Evolutionary conservation across 1,139 yeast species (phyloP).

Genomic region (Hemisphaericaspora lyxosophila): DNA sequence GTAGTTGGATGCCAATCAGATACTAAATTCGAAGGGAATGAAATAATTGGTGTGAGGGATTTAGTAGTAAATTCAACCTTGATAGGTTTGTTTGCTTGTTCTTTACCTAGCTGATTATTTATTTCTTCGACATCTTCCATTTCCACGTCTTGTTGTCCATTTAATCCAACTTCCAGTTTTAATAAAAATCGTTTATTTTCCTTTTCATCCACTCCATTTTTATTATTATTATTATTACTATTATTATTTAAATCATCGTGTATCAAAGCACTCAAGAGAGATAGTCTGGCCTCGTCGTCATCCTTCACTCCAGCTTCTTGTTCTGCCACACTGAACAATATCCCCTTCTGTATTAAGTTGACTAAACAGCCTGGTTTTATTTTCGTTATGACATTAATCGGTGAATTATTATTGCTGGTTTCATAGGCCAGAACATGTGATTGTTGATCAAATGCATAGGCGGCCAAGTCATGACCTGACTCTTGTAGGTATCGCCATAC

Average conservation of each 20-base stretch:
- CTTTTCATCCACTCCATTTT: conserved; percentile 5
- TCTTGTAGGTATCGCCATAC: conserved; percentile 94
- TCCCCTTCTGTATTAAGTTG: conserved; percentile 80
- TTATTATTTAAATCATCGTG: conserved; percentile 20
- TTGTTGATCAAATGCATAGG: conserved; percentile 80
- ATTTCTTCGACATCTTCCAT: conserved; percentile 16
- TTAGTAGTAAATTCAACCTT: conserved; percentile 22
- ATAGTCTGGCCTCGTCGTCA: conserved; percentile 19
- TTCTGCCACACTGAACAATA: conserved; percentile 55
- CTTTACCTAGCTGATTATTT: conserved; percentile 2
- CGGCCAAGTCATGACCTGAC: conserved; percentile 75
- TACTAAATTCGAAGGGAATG: conserved; percentile 30
- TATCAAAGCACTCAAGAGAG: conserved; percentile 34
- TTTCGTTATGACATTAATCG: conserved; percentile 52
- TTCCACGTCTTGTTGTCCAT: conserved; percentile 15
- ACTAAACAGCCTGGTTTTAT: conserved; percentile 71
- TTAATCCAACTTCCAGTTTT: conserved; percentile 17
- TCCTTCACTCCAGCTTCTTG: conserved; percentile 19
- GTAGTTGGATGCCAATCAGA: conserved; percentile 43
- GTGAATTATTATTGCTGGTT: conserved; percentile 32
- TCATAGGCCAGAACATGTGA: conserved; percentile 64
- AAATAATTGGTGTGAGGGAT: conserved; percentile 21
- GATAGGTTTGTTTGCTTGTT: conserved; percentile 2
- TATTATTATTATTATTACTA: neutral
- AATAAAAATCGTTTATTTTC: conserved; percentile 14